Percentiles rank a stretch among this genome's conserved stretches.
phyloP scores from a whole-genome alignment of 768 basidiomycete genomes.

The Termitomyces sp. region DNA sequence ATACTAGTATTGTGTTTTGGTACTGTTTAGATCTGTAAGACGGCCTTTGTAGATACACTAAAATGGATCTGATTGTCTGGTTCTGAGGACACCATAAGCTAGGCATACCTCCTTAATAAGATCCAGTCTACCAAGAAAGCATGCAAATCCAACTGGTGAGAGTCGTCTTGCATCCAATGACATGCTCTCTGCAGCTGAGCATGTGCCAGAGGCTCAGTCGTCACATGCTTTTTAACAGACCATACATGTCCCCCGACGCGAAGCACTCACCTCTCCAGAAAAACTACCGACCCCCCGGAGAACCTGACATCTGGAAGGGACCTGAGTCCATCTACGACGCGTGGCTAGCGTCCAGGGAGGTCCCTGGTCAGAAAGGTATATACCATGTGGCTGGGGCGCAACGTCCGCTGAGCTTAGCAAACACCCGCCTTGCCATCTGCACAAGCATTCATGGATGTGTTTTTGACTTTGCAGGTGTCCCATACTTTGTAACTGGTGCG shows the following conservation, averaged over 20 bases:
- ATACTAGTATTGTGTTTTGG: constrained; percentile 37
- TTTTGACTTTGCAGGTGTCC: constrained; percentile 42
- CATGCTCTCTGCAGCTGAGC: constrained; percentile 22
- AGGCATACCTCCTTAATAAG: constrained; percentile 12
- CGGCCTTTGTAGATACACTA: not conserved
- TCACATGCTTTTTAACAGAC: constrained; percentile 31
- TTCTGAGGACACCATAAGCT: not conserved
- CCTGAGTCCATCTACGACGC: constrained; percentile 40
- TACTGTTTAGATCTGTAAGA: constrained; percentile 30
- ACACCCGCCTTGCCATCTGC: constrained; percentile 48
- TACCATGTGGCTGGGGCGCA: constrained; percentile 64
- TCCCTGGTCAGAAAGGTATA: constrained; percentile 38
- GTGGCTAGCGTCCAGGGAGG: constrained; percentile 53
- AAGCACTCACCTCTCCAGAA: constrained; percentile 13
- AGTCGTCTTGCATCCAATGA: constrained; percentile 18
- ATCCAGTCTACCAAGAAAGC: constrained; percentile 21
- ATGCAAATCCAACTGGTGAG: constrained; percentile 22
- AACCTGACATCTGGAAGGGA: constrained; percentile 2
- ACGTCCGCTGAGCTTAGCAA: constrained; percentile 52
- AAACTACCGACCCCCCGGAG: constrained; percentile 1
- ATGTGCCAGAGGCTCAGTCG: constrained; percentile 34
- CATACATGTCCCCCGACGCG: constrained; percentile 22
- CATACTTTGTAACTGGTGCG: constrained; percentile 1
- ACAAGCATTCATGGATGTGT: constrained; percentile 49
- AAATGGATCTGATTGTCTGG: not conserved